Conservation (phyloP, 306 rosid species). For the Medicago truncatula region DNA sequence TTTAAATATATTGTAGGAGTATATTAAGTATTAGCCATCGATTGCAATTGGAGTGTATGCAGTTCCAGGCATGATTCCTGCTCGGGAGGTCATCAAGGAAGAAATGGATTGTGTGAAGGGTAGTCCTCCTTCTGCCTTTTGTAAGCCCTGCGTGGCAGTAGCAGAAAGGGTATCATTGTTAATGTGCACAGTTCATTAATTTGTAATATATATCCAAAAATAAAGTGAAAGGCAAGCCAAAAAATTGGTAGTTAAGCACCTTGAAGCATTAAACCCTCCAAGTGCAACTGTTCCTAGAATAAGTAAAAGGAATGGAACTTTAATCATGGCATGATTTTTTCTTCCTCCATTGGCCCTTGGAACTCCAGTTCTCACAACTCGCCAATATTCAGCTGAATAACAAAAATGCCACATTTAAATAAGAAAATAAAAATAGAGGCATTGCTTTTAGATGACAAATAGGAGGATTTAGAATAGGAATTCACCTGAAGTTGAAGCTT, state of each 20-base stretch:
- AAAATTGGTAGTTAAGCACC: slow-evolving; percentile 48
- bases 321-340: slow-evolving; percentile 57
- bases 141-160: slow-evolving; percentile 63
- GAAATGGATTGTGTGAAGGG: slow-evolving; percentile 89
- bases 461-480: slow-evolving; percentile 23
- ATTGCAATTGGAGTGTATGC: background rate
- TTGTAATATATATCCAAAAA: background rate
- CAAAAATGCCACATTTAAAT: slow-evolving; percentile 19
- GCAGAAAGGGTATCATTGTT: slow-evolving; percentile 18
- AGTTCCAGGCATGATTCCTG: background rate
- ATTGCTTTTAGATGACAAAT: background rate
- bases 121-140: slow-evolving; percentile 67
- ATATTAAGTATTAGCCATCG: slow-evolving; percentile 2
- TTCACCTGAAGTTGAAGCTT: slow-evolving; percentile 57
- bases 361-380: slow-evolving; percentile 74
- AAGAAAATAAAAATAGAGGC: slow-evolving; percentile 16
- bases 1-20: slow-evolving; percentile 1
- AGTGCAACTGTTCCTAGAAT: slow-evolving; percentile 71
- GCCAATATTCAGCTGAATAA: slow-evolving; percentile 53
- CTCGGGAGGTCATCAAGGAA: slow-evolving; percentile 56
- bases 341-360: slow-evolving; percentile 66
- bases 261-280: slow-evolving; percentile 68
- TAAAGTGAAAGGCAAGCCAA: slow-evolving; percentile 24
- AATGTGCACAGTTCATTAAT: background rate
- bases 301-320: slow-evolving; percentile 64